Evolutionary conservation across 495 filamentous ascomycete species (phyloP), one percentile per base, ranked within the genome.

Genomic region (Penicillium paxilli): DNA sequence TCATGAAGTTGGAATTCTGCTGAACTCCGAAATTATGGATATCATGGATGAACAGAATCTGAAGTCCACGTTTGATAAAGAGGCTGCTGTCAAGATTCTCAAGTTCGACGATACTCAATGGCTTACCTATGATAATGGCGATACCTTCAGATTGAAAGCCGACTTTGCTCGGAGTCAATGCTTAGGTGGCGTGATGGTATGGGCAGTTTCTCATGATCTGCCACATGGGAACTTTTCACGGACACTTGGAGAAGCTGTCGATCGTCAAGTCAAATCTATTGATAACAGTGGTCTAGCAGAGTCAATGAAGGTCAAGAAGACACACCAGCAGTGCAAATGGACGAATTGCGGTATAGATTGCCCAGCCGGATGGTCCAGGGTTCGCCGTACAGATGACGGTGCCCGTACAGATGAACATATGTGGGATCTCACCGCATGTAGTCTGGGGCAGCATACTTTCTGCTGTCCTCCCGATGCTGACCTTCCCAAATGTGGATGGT

Each of bases 111-210:
- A 79, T 14, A 28, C 26, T 30, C 72, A 81, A 49, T 78, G 78
- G 71, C 61, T 78, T 1, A 57, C 67, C 0, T 78, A 67, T 52
- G 78, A 80, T 33, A 69, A 79, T 47, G 48, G 22, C 9, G 60
- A 72, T 2, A 82, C 78, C 0, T 56, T 73, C 17, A 40, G 64
- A 28, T 22, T 69, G 41, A 82, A 81, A 56, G 65, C 53, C 14
- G 57, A 75, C 5, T 80, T 56, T 55, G 75, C 72, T 7, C 65
- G 60, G 26, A 38, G 35, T 5, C 37, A 55, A 14, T 75, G 77
- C 46, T 49, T 80, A 2, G 71, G 73, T 14, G 78, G 78, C 16
- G 47, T 69, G 1, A 70, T 80, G 71, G 60, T 77, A 3, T 79
- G 73, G 76, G 68, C 71, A 8, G 26, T 68, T 1, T 46, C 14